Base-by-base conservation (phyloP, 179 eudicot species). In the Beta corolliflora region DNA sequence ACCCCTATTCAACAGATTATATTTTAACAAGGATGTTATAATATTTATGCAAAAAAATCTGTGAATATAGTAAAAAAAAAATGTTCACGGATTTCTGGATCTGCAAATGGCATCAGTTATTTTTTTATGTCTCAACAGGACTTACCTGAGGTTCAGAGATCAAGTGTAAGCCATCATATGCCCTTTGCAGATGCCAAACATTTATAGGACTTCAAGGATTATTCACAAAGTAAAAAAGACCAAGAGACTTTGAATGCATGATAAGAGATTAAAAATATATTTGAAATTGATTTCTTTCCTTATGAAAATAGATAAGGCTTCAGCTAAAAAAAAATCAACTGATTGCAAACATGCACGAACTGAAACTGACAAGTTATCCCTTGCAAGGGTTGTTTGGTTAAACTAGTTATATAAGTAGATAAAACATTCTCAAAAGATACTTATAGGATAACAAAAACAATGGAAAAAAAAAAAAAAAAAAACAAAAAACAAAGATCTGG, bases 81-180 rank as follows among this genome's bases (percentile, higher is more conserved):
- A 2, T 6, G 64, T 19, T 48, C 29, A 18, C 5, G 48, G 10
- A 25, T 9, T 16, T 76, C 13, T 29, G 53, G 53, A 69, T 29
- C 81, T 65, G 65, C 82, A 58, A n/a, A 21, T 59, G 83, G 89
- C 89, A 89, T 89, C 90, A 89, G 90, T 78, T 21, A 31, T 10
- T 70, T 50, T 76, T n/a, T 36, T 79, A 25, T 12, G 83, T 81
- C 75, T 88, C 78, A 89, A 87, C 88, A 60, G 67, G 53, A 86
- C 88, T 86, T 86, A 84, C 90, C 89, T 86, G 87, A 80, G 64
- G 83, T 89, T 89, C 92, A 86, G 90, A 83, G 88, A 86, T 89
- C 92, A 88, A 86, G 92, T 89, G 89, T 89, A 89, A 84, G 84
- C 77, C 90, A 88, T 90, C 90, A 88, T 83, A 64, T 90, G 88